phyloP scores from a whole-genome alignment of 106 monocot genomes.

The Dioscorea zingiberensis region DNA sequence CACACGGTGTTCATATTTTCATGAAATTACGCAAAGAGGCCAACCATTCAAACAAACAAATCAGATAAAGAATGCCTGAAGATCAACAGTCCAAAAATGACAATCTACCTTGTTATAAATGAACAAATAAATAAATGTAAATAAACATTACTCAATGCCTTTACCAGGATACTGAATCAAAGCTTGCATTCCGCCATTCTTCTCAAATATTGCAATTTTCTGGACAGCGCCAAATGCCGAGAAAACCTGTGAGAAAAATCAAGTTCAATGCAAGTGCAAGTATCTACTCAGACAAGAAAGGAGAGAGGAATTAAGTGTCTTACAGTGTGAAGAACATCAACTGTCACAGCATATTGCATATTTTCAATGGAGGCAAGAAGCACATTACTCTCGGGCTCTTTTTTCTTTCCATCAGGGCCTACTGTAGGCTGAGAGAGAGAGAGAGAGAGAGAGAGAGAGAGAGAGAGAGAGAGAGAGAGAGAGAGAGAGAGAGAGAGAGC shows the following conservation, averaged over 20 bases:
- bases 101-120: too few relatives aligned
- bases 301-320: neutral
- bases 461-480: too few relatives aligned
- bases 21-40: too few relatives aligned
- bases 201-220: conserved; percentile 87
- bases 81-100: too few relatives aligned
- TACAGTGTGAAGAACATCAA: conserved; percentile 71
- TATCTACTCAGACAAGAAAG: neutral
- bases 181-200: conserved; percentile 76
- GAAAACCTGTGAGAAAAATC: conserved; percentile 40
- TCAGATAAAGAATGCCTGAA: too few relatives aligned
- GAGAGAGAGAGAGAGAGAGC: too few relatives aligned
- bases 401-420: conserved; percentile 63
- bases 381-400: conserved; percentile 65
- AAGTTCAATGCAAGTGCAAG: neutral
- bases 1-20: too few relatives aligned
- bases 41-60: too few relatives aligned
- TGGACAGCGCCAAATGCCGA: conserved; percentile 71
- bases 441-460: too few relatives aligned
- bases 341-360: conserved; percentile 71
- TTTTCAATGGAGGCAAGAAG: conserved; percentile 73
- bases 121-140: too few relatives aligned
- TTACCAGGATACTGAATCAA: conserved; percentile 69
- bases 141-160: too few relatives aligned
- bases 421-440: conserved; percentile 24